phyloP scores from a whole-genome alignment of 2,329 filamentous ascomycete species.

The Aaosphaeria arxii region DNA sequence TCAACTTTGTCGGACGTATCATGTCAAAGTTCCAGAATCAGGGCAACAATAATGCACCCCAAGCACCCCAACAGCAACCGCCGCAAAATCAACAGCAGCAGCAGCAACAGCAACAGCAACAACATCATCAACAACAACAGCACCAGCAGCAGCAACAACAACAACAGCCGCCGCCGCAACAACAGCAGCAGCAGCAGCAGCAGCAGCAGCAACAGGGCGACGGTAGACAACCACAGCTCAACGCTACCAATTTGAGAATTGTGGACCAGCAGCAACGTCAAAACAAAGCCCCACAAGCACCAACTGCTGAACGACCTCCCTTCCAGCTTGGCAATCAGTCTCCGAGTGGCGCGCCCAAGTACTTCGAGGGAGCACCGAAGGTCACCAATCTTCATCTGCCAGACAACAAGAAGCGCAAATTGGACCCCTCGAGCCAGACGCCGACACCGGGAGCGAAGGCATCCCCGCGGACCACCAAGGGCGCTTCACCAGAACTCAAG shows the following conservation, averaged over 20 bases:
- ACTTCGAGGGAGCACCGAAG: constrained; percentile 48
- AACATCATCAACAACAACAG: constrained; percentile 11
- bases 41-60: constrained; percentile 10
- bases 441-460: constrained; percentile 41
- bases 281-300: constrained; percentile 47
- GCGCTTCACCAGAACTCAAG: constrained; percentile 45
- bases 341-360: constrained; percentile 57
- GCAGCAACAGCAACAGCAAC: not conserved
- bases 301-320: constrained; percentile 52
- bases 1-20: constrained; percentile 27
- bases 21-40: constrained; percentile 16
- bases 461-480: constrained; percentile 37
- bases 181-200: constrained; percentile 1
- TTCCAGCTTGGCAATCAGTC: constrained; percentile 51
- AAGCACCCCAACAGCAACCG: constrained; percentile 6
- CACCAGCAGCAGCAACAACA: constrained; percentile 14
- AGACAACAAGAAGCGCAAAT: constrained; percentile 55
- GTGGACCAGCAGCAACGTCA: constrained; percentile 46
- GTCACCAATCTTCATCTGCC: constrained; percentile 56
- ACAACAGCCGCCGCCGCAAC: not conserved
- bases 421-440: constrained; percentile 38
- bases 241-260: constrained; percentile 36
- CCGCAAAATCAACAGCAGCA: constrained; percentile 1
- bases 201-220: not conserved
- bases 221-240: constrained; percentile 29